phyloP scores from a whole-genome alignment of 2,329 filamentous ascomycete genomes.

The Alternaria angustiovoidea region DNA sequence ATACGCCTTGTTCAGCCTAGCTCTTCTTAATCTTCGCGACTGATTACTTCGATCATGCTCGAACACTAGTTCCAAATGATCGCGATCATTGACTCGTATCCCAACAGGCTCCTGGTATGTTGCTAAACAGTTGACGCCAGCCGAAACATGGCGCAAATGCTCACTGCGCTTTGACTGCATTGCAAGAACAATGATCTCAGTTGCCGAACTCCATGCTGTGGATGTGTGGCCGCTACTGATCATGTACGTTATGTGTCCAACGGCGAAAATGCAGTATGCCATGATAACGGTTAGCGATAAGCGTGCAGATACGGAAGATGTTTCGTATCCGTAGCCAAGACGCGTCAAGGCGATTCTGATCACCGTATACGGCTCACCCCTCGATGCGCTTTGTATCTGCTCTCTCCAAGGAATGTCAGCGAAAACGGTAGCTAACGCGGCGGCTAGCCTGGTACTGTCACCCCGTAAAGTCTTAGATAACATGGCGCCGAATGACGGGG shows the following conservation, averaged over 20 bases:
- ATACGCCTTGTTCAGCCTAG: neutral
- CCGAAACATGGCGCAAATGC: constrained; percentile 11
- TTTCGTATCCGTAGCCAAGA: constrained; percentile 12
- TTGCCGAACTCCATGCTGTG: constrained; percentile 22
- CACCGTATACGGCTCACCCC: neutral
- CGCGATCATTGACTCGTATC: constrained; percentile 15
- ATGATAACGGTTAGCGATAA: constrained; percentile 12
- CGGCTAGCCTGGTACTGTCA: neutral
- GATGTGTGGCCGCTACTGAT: constrained; percentile 20
- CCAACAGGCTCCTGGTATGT: constrained; percentile 22
- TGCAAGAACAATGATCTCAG: constrained; percentile 23
- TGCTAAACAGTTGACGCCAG: constrained; percentile 18
- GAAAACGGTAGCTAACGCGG: neutral
- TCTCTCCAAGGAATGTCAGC: neutral
- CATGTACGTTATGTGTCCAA: constrained; percentile 18
- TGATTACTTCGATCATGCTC: neutral
- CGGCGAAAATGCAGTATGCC: constrained; percentile 14
- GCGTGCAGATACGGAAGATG: neutral
- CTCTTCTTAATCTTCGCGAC: neutral
- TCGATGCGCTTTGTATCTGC: neutral
- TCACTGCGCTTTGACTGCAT: constrained; percentile 22
- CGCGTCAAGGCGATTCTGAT: neutral
- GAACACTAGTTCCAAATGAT: neutral
- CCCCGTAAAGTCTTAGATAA: neutral
- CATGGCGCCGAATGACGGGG: neutral